phyloP scores from a whole-genome alignment of 352 stramenopile genomes.

The Pythium angustatum region DNA sequence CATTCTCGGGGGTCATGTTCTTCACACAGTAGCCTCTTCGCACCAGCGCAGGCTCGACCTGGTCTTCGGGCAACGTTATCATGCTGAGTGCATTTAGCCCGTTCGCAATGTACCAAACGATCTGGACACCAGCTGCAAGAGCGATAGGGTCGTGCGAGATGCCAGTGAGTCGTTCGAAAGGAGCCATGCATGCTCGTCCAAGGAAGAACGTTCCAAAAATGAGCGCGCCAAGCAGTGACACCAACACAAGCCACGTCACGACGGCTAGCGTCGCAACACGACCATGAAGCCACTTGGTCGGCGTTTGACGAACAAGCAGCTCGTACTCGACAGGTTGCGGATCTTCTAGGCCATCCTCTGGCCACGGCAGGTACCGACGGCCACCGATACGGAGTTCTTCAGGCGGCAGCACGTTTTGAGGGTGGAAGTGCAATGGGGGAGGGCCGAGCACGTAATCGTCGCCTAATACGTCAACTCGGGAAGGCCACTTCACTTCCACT shows the following conservation, averaged over 20 bases:
- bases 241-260: slow-evolving; percentile 61
- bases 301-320: slow-evolving; percentile 53
- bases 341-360: slow-evolving; percentile 80
- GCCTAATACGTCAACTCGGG: slow-evolving; percentile 2
- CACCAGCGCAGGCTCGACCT: slow-evolving; percentile 57
- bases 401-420: slow-evolving; percentile 60
- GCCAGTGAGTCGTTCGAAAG: slow-evolving; percentile 67
- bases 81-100: slow-evolving; percentile 58
- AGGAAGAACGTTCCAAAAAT: slow-evolving; percentile 74
- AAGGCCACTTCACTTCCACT: slow-evolving; percentile 32
- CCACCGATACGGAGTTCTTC: slow-evolving; percentile 73
- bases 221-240: slow-evolving; percentile 56
- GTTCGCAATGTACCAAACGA: slow-evolving; percentile 76
- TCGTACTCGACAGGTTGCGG: slow-evolving; percentile 68
- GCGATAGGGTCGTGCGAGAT: slow-evolving; percentile 78
- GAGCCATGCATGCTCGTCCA: slow-evolving; percentile 61
- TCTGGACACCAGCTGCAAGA: slow-evolving; percentile 70
- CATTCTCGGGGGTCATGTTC: slow-evolving; percentile 59
- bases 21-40: slow-evolving; percentile 71
- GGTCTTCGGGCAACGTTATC: slow-evolving; percentile 58
- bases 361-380: slow-evolving; percentile 80
- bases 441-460: slow-evolving; percentile 51
- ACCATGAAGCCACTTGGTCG: slow-evolving; percentile 46
- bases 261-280: slow-evolving; percentile 56
- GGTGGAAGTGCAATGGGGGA: slow-evolving; percentile 82